Evolutionary conservation across 2,329 filamentous ascomycete genomes (phyloP).

Genomic region (Phyllosticta paracitricarpa): DNA sequence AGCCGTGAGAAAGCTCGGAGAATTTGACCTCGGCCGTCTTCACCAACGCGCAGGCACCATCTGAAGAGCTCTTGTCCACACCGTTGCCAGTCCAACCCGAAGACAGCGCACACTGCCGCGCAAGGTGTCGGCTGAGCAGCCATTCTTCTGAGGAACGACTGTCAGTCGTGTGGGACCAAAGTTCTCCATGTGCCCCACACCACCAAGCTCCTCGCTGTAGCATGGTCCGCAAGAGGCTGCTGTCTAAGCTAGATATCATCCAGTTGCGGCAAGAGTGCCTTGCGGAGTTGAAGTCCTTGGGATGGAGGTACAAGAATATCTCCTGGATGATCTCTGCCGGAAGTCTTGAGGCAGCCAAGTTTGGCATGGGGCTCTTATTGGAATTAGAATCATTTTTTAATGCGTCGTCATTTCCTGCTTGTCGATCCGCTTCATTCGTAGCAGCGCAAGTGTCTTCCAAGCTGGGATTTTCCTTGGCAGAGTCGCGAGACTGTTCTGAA

Average conservation of each 20-base stretch:
- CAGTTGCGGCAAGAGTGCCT: constrained; percentile 50
- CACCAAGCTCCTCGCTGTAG: constrained; percentile 48
- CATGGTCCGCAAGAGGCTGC: constrained; percentile 42
- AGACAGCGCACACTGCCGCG: constrained; percentile 41
- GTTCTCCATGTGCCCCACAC: constrained; percentile 13
- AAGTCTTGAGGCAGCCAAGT: background rate
- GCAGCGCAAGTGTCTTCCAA: background rate
- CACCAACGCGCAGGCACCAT: background rate
- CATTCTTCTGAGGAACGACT: constrained; percentile 20
- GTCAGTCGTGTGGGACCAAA: constrained; percentile 1
- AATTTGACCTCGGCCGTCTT: constrained; percentile 13
- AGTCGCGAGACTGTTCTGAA: background rate
- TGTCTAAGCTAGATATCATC: constrained; percentile 49
- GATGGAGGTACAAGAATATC: constrained; percentile 36
- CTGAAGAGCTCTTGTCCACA: constrained; percentile 16
- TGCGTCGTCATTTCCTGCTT: background rate
- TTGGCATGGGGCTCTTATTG: background rate
- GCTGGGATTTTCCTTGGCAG: background rate
- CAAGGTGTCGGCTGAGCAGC: constrained; percentile 37
- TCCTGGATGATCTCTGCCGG: constrained; percentile 39
- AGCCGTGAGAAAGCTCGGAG: background rate
- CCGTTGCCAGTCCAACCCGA: constrained; percentile 31
- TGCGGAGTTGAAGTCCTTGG: constrained; percentile 49
- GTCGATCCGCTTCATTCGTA: background rate
- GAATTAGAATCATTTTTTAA: background rate